Base-by-base conservation (phyloP, 805 yeast genomes). In the Saturnispora galanensis region DNA sequence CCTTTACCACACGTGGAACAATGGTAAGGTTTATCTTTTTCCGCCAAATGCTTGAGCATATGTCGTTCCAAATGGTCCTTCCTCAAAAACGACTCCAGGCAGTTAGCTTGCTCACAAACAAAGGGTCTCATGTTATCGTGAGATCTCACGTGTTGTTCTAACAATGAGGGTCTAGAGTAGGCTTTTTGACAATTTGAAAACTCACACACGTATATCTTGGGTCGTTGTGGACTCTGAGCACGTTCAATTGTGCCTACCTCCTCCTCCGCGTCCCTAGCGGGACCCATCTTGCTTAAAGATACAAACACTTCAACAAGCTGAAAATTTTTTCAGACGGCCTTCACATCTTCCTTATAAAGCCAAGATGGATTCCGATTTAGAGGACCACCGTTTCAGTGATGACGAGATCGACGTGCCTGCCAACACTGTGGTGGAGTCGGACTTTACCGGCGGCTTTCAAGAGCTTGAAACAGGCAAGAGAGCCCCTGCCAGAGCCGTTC, bases 1-100 rank as follows among this genome's bases (percentile, higher is more conserved):
- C 96, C 95, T 60, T 87, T 88, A 1, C 81, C 80, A 58, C 98
- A 93, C 1, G 70, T 58, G 0, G 77, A 60, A 56, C 97, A 89
- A 35, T 70, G 74, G 56, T 73, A 79, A 0, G 95, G 95, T 54
- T 83, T 84, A 3, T 70, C 74, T 1, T 66, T 69, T 18, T 60
- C 63, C 2, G 48, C 48, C 6, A 67, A 55, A 57, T 89, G 96
- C 15, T 86, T 76, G 18, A 82, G 59, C 43, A 67, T 50, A 59
- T 88, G 97, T 12, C 93, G 86, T 43, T 79, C 72, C 43, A 88
- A 68, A 64, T 88, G 94, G 51, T 88, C 89, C 46, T 81, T 83
- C 42, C 96, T 71, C 13, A 77, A 67, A 56, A 87, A 93, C 0
- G 81, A 60, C 49, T 75, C 76, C 1, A 63, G 68, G 62, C 98